Percentiles rank a stretch among this genome's conserved stretches.
These are phyloP conservation scores for Coemansia sp. DNA, from an alignment of 192 early-diverging fungal species.

Conservation along the genomic window DNA sequence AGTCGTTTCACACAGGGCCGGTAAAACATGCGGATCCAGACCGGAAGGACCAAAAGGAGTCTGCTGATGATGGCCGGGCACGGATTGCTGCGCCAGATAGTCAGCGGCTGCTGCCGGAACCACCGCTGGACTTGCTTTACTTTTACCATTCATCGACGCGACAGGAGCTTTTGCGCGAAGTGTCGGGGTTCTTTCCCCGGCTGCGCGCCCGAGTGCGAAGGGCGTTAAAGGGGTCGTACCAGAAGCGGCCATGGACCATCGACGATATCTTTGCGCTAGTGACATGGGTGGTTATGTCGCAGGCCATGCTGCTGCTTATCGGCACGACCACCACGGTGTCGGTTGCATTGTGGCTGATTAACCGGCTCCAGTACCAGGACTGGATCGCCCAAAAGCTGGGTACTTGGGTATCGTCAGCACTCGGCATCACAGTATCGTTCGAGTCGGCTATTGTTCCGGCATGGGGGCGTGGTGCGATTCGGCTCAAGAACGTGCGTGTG, in stretches of 20 bases:
- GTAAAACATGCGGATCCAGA: neutral
- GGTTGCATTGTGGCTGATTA: conserved; percentile 68
- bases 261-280: conserved; percentile 88
- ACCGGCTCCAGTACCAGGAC: conserved; percentile 81
- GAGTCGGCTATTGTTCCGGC: conserved; percentile 88
- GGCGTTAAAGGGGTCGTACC: conserved; percentile 54
- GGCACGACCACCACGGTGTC: conserved; percentile 89
- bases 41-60: neutral
- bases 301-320: conserved; percentile 75
- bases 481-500: conserved; percentile 75
- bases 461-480: conserved; percentile 85
- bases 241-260: conserved; percentile 67
- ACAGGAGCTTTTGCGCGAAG: conserved; percentile 53
- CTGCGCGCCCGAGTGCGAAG: conserved; percentile 57
- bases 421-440: conserved; percentile 79
- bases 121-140: conserved; percentile 25
- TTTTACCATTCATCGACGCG: conserved; percentile 23
- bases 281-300: conserved; percentile 82
- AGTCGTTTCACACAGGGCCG: neutral
- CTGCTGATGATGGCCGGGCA: neutral
- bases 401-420: conserved; percentile 69
- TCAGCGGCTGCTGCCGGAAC: conserved; percentile 25
- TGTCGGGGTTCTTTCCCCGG: conserved; percentile 56
- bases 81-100: conserved; percentile 15
- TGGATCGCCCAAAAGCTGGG: conserved; percentile 74